These are phyloP conservation scores for Podaxis carcinomalis DNA, from an alignment of 768 basidiomycete genomes.

Conservation along the genomic window DNA sequence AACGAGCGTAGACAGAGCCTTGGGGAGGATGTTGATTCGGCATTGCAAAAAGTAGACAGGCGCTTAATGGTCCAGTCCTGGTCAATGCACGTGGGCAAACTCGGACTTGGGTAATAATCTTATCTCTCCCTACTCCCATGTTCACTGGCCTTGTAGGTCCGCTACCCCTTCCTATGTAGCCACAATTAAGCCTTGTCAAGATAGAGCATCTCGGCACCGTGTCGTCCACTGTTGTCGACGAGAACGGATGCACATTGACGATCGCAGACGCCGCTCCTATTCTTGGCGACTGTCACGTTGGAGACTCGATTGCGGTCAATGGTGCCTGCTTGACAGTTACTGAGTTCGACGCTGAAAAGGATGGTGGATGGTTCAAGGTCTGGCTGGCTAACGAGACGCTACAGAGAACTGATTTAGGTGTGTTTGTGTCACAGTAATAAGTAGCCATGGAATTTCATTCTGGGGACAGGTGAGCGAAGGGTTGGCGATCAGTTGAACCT, in stretches of 20 bases:
- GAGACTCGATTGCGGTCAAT: conserved; percentile 92
- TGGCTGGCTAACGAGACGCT: conserved; percentile 97
- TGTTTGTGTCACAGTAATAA: conserved; percentile 1
- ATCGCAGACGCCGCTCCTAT: conserved; percentile 70
- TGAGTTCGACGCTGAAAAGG: conserved; percentile 58
- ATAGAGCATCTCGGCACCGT: conserved; percentile 89
- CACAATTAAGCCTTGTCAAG: conserved; percentile 33
- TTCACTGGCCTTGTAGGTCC: conserved; percentile 74
- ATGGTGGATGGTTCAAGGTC: conserved; percentile 85
- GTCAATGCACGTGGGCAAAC: background rate
- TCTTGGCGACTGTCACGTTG: conserved; percentile 84
- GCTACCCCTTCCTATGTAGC: conserved; percentile 1
- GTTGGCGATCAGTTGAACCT: conserved; percentile 84
- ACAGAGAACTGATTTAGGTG: conserved; percentile 85
- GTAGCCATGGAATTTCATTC: background rate
- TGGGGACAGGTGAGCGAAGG: conserved; percentile 60
- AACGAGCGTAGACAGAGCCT: conserved; percentile 14
- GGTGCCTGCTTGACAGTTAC: conserved; percentile 91
- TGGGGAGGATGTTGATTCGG: background rate
- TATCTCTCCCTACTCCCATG: conserved; percentile 34
- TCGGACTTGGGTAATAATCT: background rate
- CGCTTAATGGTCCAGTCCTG: background rate
- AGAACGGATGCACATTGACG: conserved; percentile 77
- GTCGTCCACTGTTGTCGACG: conserved; percentile 54
- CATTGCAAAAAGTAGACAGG: background rate